phyloP scores from a whole-genome alignment of 2,329 filamentous ascomycete genomes.

The Stemphylium beticola region DNA sequence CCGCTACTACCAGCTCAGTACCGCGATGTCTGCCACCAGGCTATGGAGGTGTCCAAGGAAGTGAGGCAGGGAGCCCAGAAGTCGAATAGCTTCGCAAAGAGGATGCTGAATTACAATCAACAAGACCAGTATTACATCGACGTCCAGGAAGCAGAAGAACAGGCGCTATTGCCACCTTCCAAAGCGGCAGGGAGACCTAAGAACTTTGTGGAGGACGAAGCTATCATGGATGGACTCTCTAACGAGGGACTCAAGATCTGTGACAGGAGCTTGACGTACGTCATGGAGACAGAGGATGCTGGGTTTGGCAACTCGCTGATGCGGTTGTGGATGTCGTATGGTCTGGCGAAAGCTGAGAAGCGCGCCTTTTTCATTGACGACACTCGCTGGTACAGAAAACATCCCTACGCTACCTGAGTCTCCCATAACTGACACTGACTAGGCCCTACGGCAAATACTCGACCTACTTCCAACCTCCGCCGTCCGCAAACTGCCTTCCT shows the following conservation, averaged over 20 bases:
- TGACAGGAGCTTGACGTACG: slow-evolving; percentile 74
- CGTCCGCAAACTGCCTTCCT: slow-evolving; percentile 68
- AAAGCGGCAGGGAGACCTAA: slow-evolving; percentile 48
- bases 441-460: slow-evolving; percentile 78
- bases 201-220: slow-evolving; percentile 47
- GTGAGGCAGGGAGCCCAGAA: slow-evolving; percentile 45
- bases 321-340: slow-evolving; percentile 83
- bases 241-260: slow-evolving; percentile 62
- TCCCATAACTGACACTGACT: slow-evolving; percentile 20
- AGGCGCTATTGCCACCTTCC: slow-evolving; percentile 63
- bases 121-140: slow-evolving; percentile 75
- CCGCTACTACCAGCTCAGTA: slow-evolving; percentile 72
- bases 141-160: slow-evolving; percentile 71
- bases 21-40: slow-evolving; percentile 70
- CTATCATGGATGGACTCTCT: slow-evolving; percentile 36
- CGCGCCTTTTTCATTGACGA: slow-evolving; percentile 86
- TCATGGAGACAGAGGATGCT: slow-evolving; percentile 75
- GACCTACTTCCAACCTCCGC: slow-evolving; percentile 73
- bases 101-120: slow-evolving; percentile 62
- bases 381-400: slow-evolving; percentile 67
- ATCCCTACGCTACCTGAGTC: neutral
- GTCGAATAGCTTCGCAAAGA: slow-evolving; percentile 34
- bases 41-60: slow-evolving; percentile 67
- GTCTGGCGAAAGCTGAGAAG: slow-evolving; percentile 74
- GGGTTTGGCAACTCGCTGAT: slow-evolving; percentile 79